These are phyloP conservation scores for Alternaria arborescens DNA, from an alignment of 2,329 filamentous ascomycete genomes.

Conservation along the genomic window DNA sequence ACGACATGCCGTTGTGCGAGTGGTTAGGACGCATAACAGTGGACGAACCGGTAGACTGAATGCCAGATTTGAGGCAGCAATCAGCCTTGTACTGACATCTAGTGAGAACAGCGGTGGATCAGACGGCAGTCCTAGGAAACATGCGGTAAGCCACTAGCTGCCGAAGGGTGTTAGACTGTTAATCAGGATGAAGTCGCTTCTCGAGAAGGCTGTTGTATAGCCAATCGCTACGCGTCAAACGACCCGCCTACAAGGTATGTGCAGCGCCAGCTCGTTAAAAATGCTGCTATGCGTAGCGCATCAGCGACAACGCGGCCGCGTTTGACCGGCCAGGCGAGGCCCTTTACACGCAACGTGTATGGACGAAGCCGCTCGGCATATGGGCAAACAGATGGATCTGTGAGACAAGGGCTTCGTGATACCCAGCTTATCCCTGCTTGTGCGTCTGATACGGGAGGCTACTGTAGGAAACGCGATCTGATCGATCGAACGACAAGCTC, in stretches of 20 bases:
- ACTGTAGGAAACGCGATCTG: background rate
- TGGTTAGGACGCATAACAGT: constrained; percentile 1
- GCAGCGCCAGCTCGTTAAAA: constrained; percentile 21
- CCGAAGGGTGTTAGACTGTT: constrained; percentile 20
- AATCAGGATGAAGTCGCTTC: constrained; percentile 22
- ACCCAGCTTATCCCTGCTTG: constrained; percentile 7
- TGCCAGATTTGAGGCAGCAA: constrained; percentile 11
- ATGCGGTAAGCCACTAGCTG: constrained; percentile 24
- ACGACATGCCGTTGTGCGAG: constrained; percentile 37
- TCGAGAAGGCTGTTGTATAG: constrained; percentile 8
- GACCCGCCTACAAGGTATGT: constrained; percentile 25
- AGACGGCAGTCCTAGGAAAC: constrained; percentile 21
- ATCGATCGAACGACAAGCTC: background rate
- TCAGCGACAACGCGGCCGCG: constrained; percentile 14
- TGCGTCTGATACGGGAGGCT: background rate
- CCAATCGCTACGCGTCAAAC: constrained; percentile 21
- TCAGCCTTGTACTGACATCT: constrained; percentile 11
- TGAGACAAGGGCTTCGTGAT: constrained; percentile 7
- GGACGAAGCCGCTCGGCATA: constrained; percentile 13
- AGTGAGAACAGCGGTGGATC: constrained; percentile 22
- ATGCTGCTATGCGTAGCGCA: constrained; percentile 13
- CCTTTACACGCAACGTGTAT: constrained; percentile 3
- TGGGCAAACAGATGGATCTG: constrained; percentile 2
- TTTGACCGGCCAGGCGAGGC: constrained; percentile 17
- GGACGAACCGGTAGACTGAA: constrained; percentile 1